A percentile compares a stretch with the other conserved stretches of the same genome.
These are phyloP conservation scores for Syzygium syzygioides DNA, from an alignment of 441 rosid species.

Conservation along the genomic window DNA sequence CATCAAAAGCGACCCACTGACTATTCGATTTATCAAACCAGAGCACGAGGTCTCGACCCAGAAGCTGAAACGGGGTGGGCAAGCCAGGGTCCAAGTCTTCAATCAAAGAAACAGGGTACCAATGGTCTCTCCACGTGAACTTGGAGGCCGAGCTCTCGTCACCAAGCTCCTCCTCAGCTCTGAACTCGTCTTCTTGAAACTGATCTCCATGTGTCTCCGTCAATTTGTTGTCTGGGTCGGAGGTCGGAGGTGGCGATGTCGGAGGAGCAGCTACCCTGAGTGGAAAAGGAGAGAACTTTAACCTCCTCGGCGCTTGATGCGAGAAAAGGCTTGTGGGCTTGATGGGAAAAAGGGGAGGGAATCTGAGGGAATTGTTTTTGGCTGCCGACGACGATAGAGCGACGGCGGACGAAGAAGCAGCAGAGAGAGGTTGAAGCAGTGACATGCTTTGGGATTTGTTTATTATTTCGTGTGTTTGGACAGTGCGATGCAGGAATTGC, in stretches of 20 bases:
- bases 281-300: neutral
- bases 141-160: slow-evolving; percentile 43
- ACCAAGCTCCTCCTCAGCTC: slow-evolving; percentile 20
- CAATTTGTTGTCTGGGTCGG: neutral
- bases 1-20: slow-evolving; percentile 84
- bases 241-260: neutral
- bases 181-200: slow-evolving; percentile 14
- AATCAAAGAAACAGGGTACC: slow-evolving; percentile 82
- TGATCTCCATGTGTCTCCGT: slow-evolving; percentile 2
- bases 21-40: slow-evolving; percentile 59
- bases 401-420: neutral
- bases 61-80: slow-evolving; percentile 79
- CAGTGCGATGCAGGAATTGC: neutral
- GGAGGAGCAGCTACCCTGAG: neutral
- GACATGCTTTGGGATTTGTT: neutral
- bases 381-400: neutral
- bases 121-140: slow-evolving; percentile 82
- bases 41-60: slow-evolving; percentile 76
- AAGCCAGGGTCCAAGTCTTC: slow-evolving; percentile 65
- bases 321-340: neutral
- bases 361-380: neutral
- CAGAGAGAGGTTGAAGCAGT: neutral
- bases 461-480: neutral
- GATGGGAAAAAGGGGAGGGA: neutral
- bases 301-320: neutral